A percentile compares a stretch with the other conserved stretches of the same genome.
Conservation (phyloP, 108 stramenopile species). For the Nannochloropsis salina region DNA sequence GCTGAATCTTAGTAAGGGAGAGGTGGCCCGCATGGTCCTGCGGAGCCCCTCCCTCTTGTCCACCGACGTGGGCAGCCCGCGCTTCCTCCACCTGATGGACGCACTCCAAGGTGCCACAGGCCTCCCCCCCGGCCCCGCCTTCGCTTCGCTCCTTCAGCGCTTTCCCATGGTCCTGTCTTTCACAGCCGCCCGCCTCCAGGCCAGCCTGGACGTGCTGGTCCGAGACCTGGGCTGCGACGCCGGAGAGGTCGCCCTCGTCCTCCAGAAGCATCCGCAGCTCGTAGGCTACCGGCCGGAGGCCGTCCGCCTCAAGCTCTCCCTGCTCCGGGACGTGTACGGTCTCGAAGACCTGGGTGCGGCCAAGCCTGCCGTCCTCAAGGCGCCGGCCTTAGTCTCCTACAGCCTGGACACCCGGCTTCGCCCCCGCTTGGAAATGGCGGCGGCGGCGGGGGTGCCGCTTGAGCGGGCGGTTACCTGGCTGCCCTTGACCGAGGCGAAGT, state of each 20-base stretch:
- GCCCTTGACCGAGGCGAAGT: background rate
- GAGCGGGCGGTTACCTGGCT: background rate
- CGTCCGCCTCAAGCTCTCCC: background rate
- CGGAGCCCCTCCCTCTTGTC: background rate
- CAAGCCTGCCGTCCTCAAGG: background rate
- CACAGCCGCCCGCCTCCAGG: background rate
- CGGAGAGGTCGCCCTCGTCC: background rate
- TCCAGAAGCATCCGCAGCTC: background rate
- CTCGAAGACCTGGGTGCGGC: background rate
- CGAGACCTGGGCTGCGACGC: background rate
- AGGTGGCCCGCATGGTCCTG: background rate
- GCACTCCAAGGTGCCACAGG: background rate
- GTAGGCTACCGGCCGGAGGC: background rate
- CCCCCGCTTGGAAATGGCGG: background rate
- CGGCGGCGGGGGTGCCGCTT: background rate
- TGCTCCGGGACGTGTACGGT: background rate
- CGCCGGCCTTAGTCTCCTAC: background rate
- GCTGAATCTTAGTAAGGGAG: background rate
- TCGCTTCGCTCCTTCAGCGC: background rate
- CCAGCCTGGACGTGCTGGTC: background rate
- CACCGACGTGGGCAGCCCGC: background rate
- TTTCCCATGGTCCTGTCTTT: background rate
- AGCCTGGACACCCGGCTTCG: background rate
- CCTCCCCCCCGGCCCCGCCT: constrained; percentile 12
- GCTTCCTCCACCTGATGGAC: background rate